Base-by-base conservation (phyloP, 1,284 basidiomycete species). In the Tilletia setariae region DNA sequence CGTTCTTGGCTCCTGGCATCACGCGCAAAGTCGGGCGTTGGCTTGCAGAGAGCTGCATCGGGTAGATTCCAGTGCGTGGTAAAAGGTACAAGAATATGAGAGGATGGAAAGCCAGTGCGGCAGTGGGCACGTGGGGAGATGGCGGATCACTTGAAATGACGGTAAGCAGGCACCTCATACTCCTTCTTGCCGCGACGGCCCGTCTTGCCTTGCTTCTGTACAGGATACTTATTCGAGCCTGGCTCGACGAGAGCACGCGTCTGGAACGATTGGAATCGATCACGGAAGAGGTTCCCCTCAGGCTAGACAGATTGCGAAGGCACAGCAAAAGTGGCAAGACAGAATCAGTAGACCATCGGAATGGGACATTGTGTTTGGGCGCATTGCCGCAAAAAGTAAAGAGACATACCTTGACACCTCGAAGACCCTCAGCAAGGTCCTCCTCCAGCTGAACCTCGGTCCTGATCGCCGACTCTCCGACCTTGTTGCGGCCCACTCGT, bases 211-310 rank as follows among this genome's bases (percentile, higher is more conserved):
- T 44, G 62, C 62, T 44, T 63, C 28, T 67, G 61, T 32, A 43
- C 67, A n/a, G 72, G 70, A 35, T 46, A 92, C 32, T 70, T 69
- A 8, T 67, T 72, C 28, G 86, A 85, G 3, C 90, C 87, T 7
- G 91, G 90, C 78, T 93, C 91, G 35, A 91, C 84, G 46, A 91
- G 84, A 0, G 89, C 91, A 25, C 91, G 86, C 66, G 91, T 88
- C 76, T 94, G 91, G 82, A 92, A 83, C 76, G 88, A 92, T 53
- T 90, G 83, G 85, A 93, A 94, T 1, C 93, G 88, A 81, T 96
- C 94, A 56, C 89, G 87, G 87, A 95, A 96, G 30, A 95, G 84
- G 82, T 95, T 96, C 40, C 94, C 94, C 84, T 96, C 93, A 21
- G 92, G 91, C 91, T 93, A 70, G 16, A 23, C 3, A 49, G 6